Evolutionary conservation across 2,329 filamentous ascomycete genomes (phyloP).

Genomic region (Calonectria hawksworthii): DNA sequence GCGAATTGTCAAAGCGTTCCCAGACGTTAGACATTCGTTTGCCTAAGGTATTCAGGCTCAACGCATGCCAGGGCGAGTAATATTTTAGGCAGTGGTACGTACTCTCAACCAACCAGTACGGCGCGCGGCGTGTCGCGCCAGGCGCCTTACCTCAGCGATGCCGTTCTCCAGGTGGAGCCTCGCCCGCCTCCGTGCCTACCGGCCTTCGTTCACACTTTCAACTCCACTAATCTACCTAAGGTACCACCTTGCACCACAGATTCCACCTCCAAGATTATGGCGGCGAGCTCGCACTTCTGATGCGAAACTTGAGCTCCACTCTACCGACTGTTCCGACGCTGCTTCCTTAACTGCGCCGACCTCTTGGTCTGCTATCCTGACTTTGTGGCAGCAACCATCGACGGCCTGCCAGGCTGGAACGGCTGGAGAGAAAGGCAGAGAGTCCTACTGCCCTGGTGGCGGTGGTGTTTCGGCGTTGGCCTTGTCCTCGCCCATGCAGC

Average conservation of each 20-base stretch:
- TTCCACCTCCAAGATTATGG: conserved; percentile 28
- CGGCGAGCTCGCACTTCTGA: conserved; percentile 28
- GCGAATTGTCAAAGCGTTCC: conserved; percentile 2
- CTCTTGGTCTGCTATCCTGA: conserved; percentile 12
- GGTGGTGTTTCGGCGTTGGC: conserved; percentile 39
- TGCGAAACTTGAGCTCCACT: conserved; percentile 27
- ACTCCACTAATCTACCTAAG: conserved; percentile 33
- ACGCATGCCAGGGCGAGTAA: neutral
- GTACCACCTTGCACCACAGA: conserved; percentile 29
- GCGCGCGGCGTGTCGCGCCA: neutral
- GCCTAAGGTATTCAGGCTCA: conserved; percentile 8
- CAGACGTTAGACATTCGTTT: neutral
- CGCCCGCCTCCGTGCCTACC: conserved; percentile 9
- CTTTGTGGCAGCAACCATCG: conserved; percentile 2
- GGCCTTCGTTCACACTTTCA: conserved; percentile 21
- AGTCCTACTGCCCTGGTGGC: conserved; percentile 21
- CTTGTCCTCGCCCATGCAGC: conserved; percentile 43
- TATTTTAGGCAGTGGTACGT: conserved; percentile 10
- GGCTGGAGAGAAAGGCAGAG: conserved; percentile 4
- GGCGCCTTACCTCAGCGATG: conserved; percentile 25
- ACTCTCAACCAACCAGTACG: neutral
- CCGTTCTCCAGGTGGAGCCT: conserved; percentile 24
- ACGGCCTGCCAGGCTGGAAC: conserved; percentile 17
- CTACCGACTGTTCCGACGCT: conserved; percentile 23
- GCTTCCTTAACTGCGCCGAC: conserved; percentile 19